Conservation (phyloP, 2,329 filamentous ascomycete species). For the Sarocladium brachiariae region DNA sequence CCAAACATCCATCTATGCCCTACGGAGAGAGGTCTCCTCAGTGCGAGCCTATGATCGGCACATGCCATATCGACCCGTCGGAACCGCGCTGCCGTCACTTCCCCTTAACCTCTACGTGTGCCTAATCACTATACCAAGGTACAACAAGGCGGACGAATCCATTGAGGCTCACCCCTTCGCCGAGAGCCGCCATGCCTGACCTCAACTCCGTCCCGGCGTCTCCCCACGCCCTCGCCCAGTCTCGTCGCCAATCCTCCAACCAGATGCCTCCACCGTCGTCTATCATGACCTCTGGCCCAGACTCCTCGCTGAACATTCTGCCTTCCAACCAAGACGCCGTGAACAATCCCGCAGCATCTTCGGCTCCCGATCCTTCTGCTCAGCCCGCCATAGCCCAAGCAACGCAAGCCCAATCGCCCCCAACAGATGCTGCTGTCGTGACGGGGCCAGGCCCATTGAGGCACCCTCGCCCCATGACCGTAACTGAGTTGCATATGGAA, state of each 20-base stretch:
- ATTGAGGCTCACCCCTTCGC: not conserved
- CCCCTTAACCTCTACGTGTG: too few species aligned
- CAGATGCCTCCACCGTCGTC: constrained; percentile 27
- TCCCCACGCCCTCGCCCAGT: constrained; percentile 35
- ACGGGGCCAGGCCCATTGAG: constrained; percentile 66
- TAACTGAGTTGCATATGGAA: constrained; percentile 80
- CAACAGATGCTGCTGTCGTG: constrained; percentile 36
- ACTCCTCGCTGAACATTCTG: constrained; percentile 46
- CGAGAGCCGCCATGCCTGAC: constrained; percentile 38
- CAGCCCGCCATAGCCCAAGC: constrained; percentile 19
- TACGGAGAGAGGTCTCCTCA: too few species aligned
- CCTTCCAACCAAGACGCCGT: constrained; percentile 49
- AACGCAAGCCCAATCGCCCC: constrained; percentile 23
- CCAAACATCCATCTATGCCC: not conserved
- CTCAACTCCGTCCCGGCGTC: constrained; percentile 49
- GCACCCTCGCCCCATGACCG: constrained; percentile 80
- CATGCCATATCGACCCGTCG: too few species aligned
- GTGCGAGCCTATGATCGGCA: too few species aligned
- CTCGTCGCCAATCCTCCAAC: constrained; percentile 37
- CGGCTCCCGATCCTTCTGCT: constrained; percentile 22
- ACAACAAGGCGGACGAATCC: too few species aligned
- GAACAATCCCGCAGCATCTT: constrained; percentile 26
- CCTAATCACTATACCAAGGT: too few species aligned
- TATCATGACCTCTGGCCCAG: constrained; percentile 23
- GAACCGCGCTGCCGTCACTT: too few species aligned